phyloP scores from a whole-genome alignment of 2,329 filamentous ascomycete genomes.

The Escovopsis sp. region DNA sequence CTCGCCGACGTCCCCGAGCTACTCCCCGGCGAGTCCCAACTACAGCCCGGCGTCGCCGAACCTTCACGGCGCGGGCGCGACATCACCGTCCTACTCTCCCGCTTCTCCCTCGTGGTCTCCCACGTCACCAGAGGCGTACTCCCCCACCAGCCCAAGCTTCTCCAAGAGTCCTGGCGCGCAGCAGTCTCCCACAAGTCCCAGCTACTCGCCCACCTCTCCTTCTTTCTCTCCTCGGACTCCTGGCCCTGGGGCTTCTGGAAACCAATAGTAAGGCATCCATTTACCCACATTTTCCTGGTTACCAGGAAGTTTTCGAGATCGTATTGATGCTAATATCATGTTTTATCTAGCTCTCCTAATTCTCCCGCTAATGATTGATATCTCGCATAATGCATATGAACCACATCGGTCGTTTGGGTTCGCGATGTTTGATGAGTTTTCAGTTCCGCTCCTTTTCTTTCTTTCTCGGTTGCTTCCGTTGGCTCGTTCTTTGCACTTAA shows the following conservation, averaged over 20 bases:
- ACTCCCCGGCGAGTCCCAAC: conserved; percentile 54
- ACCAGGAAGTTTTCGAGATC: background rate
- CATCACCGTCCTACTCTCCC: conserved; percentile 49
- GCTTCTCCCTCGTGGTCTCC: conserved; percentile 67
- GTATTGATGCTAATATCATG: background rate
- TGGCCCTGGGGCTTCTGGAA: conserved; percentile 27
- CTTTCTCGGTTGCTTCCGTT: conserved; percentile 7
- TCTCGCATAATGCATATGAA: conserved; percentile 19
- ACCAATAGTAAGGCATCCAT: conserved; percentile 22
- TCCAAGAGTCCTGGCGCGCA: conserved; percentile 37
- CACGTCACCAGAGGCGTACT: conserved; percentile 50
- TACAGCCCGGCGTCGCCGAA: conserved; percentile 56
- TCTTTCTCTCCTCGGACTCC: conserved; percentile 31
- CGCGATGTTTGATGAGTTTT: conserved; percentile 4
- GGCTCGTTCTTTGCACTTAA: background rate
- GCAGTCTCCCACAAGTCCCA: conserved; percentile 51
- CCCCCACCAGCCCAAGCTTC: conserved; percentile 47
- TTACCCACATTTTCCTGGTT: no score
- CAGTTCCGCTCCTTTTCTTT: conserved; percentile 8
- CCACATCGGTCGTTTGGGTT: conserved; percentile 15
- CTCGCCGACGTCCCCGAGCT: conserved; percentile 59
- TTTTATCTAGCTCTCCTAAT: conserved; percentile 25
- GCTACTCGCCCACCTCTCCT: conserved; percentile 50
- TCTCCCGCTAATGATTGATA: conserved; percentile 26
- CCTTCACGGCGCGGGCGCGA: conserved; percentile 26